Base-by-base conservation (phyloP, 805 yeast species). In the Suhomyces sp. region DNA sequence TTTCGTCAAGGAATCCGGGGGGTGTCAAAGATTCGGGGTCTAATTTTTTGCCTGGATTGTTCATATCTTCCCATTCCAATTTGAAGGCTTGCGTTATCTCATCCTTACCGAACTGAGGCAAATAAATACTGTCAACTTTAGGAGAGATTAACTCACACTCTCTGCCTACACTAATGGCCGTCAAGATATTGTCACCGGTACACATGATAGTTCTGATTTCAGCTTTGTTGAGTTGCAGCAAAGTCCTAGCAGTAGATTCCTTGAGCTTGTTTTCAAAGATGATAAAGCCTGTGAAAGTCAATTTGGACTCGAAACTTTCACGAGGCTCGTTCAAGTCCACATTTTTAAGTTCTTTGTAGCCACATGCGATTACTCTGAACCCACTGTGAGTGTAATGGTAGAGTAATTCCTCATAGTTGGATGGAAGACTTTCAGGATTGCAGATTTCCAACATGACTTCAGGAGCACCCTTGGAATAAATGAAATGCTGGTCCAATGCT, bases 381-480 rank as follows among this genome's bases (percentile, higher is more conserved):
- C 99, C 99, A 47, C 85, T 83, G 66, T 91, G 98, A 0, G 99
- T 94, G 66, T 94, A 94, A 53, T 85, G 79, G 62, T 90, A 87
- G 35, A 94, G 75, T 22, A 88, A 66, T 33, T 87, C 87, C 23
- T 87, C 86, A 65, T 81, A 94, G 61, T 91, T 82, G 1, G 68
- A 64, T 0, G 99, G 99, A 47, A 94, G 70, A 0, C 91, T 74
- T 17, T 79, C 82, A 1, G 86, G 83, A 13, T 74, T 72, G 70
- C 99, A 94, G 29, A 94, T 83, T 15, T 83, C 86, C 29, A 80
- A 75, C 79, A 94, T 88, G 9, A 92, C 89, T 66, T 94, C 99
- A 0, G 99, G 99, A 0, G 99, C 99, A 47, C 99, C 99, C 65
- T 94, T 94, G 10, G 94, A 90, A 65, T 82, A 86, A 1, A 74